phyloP scores from a whole-genome alignment of 306 rosid species.

The Rubus idaeus region DNA sequence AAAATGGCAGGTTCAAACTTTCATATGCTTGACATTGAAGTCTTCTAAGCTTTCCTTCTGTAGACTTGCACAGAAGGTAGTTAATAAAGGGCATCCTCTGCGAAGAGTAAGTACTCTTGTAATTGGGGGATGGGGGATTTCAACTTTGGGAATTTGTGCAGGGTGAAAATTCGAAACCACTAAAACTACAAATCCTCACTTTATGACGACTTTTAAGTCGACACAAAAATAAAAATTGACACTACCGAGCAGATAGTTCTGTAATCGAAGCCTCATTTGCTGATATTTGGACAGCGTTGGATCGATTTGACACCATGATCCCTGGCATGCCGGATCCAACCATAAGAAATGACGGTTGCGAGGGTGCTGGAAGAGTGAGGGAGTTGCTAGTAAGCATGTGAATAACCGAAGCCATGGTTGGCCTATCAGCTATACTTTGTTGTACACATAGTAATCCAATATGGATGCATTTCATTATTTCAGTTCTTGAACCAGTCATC shows the following conservation, averaged over 20 bases:
- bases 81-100: neutral
- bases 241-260: neutral
- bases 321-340: neutral
- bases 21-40: neutral
- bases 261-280: neutral
- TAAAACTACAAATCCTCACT: neutral
- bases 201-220: neutral
- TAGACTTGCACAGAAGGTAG: neutral
- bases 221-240: neutral
- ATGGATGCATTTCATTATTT: neutral
- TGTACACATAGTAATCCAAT: neutral
- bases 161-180: neutral
- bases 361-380: neutral
- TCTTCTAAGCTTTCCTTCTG: neutral
- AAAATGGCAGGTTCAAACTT: neutral
- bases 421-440: neutral
- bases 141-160: neutral
- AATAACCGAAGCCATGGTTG: neutral
- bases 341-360: neutral
- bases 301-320: neutral
- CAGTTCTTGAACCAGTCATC: neutral
- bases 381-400: neutral
- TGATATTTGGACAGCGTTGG: neutral
- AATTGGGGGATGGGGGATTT: no score
- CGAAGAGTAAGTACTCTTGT: neutral